These are phyloP conservation scores for Lentinus tigrinus DNA, from an alignment of 768 basidiomycete species.

Conservation along the genomic window DNA sequence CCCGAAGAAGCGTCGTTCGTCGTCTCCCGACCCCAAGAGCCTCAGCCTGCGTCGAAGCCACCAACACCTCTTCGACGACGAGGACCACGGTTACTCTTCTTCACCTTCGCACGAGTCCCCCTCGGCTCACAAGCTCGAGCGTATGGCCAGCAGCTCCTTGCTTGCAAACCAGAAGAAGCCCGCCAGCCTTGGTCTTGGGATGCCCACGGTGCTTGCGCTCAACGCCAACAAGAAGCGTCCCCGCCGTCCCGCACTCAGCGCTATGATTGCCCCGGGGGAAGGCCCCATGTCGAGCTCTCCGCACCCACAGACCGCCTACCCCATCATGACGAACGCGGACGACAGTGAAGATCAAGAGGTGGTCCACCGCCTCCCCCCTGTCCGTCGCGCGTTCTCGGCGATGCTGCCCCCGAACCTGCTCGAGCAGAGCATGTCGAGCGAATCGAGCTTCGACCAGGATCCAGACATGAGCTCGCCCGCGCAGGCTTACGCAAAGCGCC, in stretches of 20 bases:
- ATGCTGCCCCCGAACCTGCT: conserved; percentile 45
- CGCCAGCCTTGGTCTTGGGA: conserved; percentile 52
- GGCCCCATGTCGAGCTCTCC: conserved; percentile 13
- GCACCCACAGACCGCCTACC: conserved; percentile 18
- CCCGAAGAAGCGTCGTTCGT: conserved; percentile 32
- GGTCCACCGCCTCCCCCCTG: conserved; percentile 40
- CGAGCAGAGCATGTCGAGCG: conserved; percentile 42
- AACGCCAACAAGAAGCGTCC: conserved; percentile 52
- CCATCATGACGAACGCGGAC: conserved; percentile 28
- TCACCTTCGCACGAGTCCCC: conserved; percentile 53
- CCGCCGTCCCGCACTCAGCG: conserved; percentile 67
- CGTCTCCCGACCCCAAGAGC: conserved; percentile 25
- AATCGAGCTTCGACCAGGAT: conserved; percentile 45
- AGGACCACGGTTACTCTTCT: conserved; percentile 37
- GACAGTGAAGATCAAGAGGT: conserved; percentile 13
- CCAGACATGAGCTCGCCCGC: conserved; percentile 79
- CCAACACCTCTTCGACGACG: conserved; percentile 19
- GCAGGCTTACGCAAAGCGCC: conserved; percentile 75
- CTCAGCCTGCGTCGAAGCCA: conserved; percentile 9
- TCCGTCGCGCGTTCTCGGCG: conserved; percentile 76
- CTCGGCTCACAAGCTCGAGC: conserved; percentile 46
- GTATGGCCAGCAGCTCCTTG: conserved; percentile 34
- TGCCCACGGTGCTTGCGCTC: conserved; percentile 40
- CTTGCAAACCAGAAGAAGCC: conserved; percentile 47
- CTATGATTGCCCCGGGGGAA: conserved; percentile 52